Base-by-base conservation (phyloP, 495 filamentous ascomycete species). In the Penicillium dipodomyicola region DNA sequence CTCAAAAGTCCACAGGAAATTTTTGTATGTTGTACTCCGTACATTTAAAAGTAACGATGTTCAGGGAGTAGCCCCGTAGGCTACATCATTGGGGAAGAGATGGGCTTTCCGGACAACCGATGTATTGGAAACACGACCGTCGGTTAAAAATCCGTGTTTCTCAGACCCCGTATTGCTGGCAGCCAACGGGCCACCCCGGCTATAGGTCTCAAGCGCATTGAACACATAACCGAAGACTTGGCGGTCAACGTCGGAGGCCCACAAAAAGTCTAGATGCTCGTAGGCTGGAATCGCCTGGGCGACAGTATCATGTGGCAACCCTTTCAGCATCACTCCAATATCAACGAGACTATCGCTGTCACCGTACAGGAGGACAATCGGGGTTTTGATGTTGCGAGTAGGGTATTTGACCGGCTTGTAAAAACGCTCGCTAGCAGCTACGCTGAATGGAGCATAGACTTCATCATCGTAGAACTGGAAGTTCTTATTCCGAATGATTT, bases 401-500 rank as follows among this genome's bases (percentile, higher is more conserved):
- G 94, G 94, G 62, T 96, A 98, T 67, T 88, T 92, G 61, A 95
- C 92, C 4, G 97, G 92, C 65, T 96, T 96, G 68, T 90, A 89
- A 67, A 89, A 89, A 14, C 80, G 77, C 44, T 80, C 77, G 57
- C 78, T 85, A 32, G 76, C 80, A 9, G 79, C 79, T 27, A 85
- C 57, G 46, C 77, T 79, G 43, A 90, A 73, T 2, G 84, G 83
- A 4, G 80, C 78, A 54, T 88, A 86, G 7, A 94, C 81, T 64
- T 97, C 93, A 64, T 98, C 94, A 65, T 98, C 94, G 69, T 91
- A 97, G 88, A 98, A 97, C 71, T 97, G 94, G 68, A 98, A 98
- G 30, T 82, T 88, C 60, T 89, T 87, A 65, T 92, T 96, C 44
- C 94, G 86, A 60, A 98, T 97, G 63, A 98, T 96, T 66, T 98